These are phyloP conservation scores for Colletotrichum lupini DNA, from an alignment of 2,329 filamentous ascomycete genomes.

Conservation along the genomic window DNA sequence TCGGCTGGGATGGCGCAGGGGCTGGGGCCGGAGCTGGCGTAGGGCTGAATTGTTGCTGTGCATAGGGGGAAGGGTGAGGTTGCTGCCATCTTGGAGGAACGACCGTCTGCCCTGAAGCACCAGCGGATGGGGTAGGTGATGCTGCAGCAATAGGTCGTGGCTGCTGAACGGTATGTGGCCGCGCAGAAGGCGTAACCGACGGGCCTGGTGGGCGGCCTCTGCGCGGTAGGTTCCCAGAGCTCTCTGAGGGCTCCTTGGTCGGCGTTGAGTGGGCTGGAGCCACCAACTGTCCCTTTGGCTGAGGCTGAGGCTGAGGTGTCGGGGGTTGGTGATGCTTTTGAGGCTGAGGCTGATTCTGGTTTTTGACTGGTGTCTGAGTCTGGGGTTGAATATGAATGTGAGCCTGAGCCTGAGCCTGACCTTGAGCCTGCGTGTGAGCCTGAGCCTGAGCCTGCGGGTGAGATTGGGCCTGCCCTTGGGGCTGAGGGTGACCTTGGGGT, in stretches of 20 bases:
- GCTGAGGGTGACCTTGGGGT: slow-evolving; percentile 23
- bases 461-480: slow-evolving; percentile 37
- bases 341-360: slow-evolving; percentile 38
- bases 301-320: slow-evolving; percentile 46
- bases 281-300: slow-evolving; percentile 48
- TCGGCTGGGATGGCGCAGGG: slow-evolving; percentile 38
- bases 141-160: slow-evolving; percentile 34
- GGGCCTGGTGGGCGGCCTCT: slow-evolving; percentile 45
- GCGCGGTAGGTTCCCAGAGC: slow-evolving; percentile 36
- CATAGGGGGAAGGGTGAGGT: slow-evolving; percentile 42
- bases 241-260: slow-evolving; percentile 26
- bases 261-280: slow-evolving; percentile 49
- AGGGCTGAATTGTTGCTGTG: slow-evolving; percentile 38
- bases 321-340: slow-evolving; percentile 36
- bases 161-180: slow-evolving; percentile 44
- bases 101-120: slow-evolving; percentile 9
- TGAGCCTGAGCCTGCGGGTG: slow-evolving; percentile 43
- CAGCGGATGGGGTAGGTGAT: slow-evolving; percentile 31
- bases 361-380: slow-evolving; percentile 25
- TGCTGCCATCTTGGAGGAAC: slow-evolving; percentile 48
- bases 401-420: slow-evolving; percentile 10
- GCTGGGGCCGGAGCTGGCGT: slow-evolving; percentile 39
- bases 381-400: slow-evolving; percentile 15
- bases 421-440: not conserved
- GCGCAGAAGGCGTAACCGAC: slow-evolving; percentile 47